phyloP scores from a whole-genome alignment of 139 green algal genomes.

The Chlorella sp. region DNA sequence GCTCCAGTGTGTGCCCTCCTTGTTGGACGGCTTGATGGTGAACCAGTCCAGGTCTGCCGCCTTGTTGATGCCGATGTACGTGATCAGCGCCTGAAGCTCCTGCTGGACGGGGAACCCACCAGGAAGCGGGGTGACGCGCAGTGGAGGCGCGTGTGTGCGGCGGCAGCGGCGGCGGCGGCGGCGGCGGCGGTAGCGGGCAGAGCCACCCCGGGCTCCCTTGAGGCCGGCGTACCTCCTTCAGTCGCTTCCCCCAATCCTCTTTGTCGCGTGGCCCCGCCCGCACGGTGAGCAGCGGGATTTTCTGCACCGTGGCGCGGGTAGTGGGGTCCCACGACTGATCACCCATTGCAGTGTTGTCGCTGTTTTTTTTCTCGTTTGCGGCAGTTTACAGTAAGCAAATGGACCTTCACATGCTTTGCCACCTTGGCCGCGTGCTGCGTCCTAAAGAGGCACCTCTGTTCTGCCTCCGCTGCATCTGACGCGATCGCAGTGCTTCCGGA shows the following conservation, averaged over 20 bases:
- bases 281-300: slow-evolving; percentile 92
- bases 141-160: neutral
- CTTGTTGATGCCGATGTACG: slow-evolving; percentile 97
- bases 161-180: neutral
- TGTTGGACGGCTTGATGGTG: slow-evolving; percentile 81
- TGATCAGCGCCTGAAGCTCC: slow-evolving; percentile 92
- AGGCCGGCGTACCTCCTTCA: slow-evolving; percentile 77
- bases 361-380: too few relatives aligned
- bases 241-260: slow-evolving; percentile 74
- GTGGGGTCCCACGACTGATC: slow-evolving; percentile 67
- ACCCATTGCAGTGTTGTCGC: slow-evolving; percentile 1
- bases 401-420: too few relatives aligned
- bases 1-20: slow-evolving; percentile 87
- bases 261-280: slow-evolving; percentile 82
- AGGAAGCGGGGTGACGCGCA: neutral
- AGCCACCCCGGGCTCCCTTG: neutral
- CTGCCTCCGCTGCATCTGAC: too few relatives aligned
- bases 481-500: too few relatives aligned
- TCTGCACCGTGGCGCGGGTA: slow-evolving; percentile 81
- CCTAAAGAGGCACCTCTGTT: too few relatives aligned
- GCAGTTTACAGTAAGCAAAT: too few relatives aligned
- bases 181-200: neutral
- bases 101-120: slow-evolving; percentile 42
- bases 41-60: slow-evolving; percentile 96
- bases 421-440: too few relatives aligned